Percentiles rank a stretch among this genome's conserved stretches.
phyloP scores from a whole-genome alignment of 768 basidiomycete genomes.

The Pleurotus tuoliensis region DNA sequence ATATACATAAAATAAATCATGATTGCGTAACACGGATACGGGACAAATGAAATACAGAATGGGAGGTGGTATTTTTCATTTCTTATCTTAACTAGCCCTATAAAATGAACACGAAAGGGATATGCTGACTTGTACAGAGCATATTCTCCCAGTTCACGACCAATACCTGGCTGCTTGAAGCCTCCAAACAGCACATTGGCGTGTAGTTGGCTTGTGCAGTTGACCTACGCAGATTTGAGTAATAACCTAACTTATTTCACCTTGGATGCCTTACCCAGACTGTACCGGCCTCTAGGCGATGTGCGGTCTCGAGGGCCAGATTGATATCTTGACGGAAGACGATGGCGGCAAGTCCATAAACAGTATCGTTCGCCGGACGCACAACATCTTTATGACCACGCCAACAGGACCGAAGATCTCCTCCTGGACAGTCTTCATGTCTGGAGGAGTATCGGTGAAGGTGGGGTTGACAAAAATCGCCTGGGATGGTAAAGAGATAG shows the following conservation, averaged over 20 bases:
- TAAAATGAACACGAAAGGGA: neutral
- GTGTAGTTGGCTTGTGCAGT: constrained; percentile 48
- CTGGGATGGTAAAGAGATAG: too few species aligned
- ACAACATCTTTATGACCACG: constrained; percentile 64
- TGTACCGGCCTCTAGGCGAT: constrained; percentile 78
- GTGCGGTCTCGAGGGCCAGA: constrained; percentile 68
- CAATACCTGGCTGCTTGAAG: constrained; percentile 80
- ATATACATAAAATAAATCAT: too few species aligned
- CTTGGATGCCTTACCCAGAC: constrained; percentile 46
- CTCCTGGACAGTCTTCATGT: constrained; percentile 66
- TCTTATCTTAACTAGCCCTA: too few species aligned
- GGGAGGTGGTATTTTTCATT: too few species aligned
- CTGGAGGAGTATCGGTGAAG: constrained; percentile 53
- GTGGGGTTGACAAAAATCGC: constrained; percentile 51
- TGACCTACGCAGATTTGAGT: constrained; percentile 26
- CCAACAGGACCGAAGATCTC: constrained; percentile 77
- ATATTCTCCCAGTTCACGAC: constrained; percentile 78
- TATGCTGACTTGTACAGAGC: constrained; percentile 53
- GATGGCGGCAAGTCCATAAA: constrained; percentile 84
- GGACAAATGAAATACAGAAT: too few species aligned
- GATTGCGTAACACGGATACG: too few species aligned
- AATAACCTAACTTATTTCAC: too few species aligned
- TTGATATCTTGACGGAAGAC: constrained; percentile 82
- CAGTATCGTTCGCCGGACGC: constrained; percentile 77
- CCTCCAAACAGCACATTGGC: constrained; percentile 76